Percentiles rank a stretch among this genome's conserved stretches.
These are phyloP conservation scores for Escovopsis weberi DNA, from an alignment of 2,329 filamentous ascomycete species.

Conservation along the genomic window DNA sequence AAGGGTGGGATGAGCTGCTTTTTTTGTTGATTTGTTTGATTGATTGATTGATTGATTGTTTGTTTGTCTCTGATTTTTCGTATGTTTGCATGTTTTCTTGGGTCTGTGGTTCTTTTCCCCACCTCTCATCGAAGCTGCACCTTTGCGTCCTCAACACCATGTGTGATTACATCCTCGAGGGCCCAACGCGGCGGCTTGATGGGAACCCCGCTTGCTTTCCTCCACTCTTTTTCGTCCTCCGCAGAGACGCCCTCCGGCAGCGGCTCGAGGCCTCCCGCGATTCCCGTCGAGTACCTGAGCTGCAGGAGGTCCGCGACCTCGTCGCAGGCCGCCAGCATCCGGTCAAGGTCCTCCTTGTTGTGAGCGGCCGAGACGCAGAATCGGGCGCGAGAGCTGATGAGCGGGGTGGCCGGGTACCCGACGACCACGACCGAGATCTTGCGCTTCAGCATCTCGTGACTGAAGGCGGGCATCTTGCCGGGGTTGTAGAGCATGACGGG, in stretches of 20 bases:
- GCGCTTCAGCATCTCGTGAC: conserved; percentile 93
- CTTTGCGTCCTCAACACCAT: conserved; percentile 64
- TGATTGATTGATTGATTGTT: not conserved
- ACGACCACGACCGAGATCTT: conserved; percentile 97
- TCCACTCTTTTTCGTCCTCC: conserved; percentile 58
- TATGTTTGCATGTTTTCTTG: no score
- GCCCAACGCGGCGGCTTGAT: conserved; percentile 68
- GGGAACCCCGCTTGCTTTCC: conserved; percentile 47
- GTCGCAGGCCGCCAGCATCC: conserved; percentile 76
- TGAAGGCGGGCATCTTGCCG: conserved; percentile 98
- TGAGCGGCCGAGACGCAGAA: conserved; percentile 95
- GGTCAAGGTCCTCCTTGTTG: conserved; percentile 95
- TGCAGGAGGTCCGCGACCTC: conserved; percentile 85
- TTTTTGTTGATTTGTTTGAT: no score
- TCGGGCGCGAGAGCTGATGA: conserved; percentile 85
- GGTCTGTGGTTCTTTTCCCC: no score
- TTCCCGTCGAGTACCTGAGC: conserved; percentile 91
- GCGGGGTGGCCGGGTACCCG: conserved; percentile 87
- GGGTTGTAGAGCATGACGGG: conserved; percentile 91
- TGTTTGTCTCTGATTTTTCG: no score
- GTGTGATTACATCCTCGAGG: conserved; percentile 65
- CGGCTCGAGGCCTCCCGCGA: conserved; percentile 74
- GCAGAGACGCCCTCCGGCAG: conserved; percentile 56
- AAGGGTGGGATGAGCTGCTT: not conserved
- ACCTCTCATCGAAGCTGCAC: conserved; percentile 44